These are phyloP conservation scores for Cordyceps farinosa DNA, from an alignment of 2,329 filamentous ascomycete species.

Conservation along the genomic window DNA sequence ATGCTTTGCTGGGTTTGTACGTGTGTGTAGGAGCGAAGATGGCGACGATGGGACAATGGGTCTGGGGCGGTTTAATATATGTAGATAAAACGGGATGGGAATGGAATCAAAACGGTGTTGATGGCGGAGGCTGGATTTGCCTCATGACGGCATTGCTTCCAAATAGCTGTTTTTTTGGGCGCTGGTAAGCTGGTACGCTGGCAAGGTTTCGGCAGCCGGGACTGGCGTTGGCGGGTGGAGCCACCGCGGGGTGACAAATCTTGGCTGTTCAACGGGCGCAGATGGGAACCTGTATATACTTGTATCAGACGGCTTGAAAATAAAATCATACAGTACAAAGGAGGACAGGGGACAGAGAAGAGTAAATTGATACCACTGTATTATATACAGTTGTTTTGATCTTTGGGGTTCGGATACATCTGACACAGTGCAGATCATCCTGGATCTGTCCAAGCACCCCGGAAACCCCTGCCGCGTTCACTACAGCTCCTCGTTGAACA, in stretches of 20 bases:
- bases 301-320: too few relatives aligned
- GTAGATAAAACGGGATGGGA: not conserved
- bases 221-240: not conserved
- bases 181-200: not conserved
- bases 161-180: not conserved
- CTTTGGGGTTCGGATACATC: too few relatives aligned
- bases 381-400: too few relatives aligned
- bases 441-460: too few relatives aligned
- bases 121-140: not conserved
- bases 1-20: not conserved
- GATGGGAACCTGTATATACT: too few relatives aligned
- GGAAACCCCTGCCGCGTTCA: too few relatives aligned
- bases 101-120: not conserved
- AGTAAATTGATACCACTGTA: too few relatives aligned
- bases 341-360: too few relatives aligned
- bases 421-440: too few relatives aligned
- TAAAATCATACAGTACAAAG: too few relatives aligned
- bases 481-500: too few relatives aligned
- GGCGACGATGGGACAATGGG: too few relatives aligned
- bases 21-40: not conserved
- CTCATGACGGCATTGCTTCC: constrained; percentile 11
- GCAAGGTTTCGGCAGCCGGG: not conserved
- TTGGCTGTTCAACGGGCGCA: not conserved
- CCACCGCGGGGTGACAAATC: constrained; percentile 3
- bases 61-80: not conserved